phyloP scores from a whole-genome alignment of 1,139 yeast species.

The Schwanniomyces etchellsii region DNA sequence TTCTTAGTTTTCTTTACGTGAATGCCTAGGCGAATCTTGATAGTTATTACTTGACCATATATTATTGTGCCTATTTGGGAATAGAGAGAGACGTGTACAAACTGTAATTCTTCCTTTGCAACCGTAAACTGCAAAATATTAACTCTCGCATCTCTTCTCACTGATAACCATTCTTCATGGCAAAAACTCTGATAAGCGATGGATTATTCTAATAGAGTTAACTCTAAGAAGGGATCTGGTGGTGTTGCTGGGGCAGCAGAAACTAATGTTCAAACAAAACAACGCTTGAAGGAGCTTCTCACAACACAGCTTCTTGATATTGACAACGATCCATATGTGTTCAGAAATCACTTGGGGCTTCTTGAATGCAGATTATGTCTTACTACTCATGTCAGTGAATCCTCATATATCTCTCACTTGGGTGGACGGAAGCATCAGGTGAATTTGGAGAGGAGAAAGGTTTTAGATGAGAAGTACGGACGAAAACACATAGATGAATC shows the following conservation, averaged over 20 bases:
- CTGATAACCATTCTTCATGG: neutral
- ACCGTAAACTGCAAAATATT: constrained; percentile 5
- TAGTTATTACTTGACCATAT: neutral
- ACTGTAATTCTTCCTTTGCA: constrained; percentile 4
- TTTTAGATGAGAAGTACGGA: constrained; percentile 31
- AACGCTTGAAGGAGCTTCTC: constrained; percentile 60
- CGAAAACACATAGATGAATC: constrained; percentile 1
- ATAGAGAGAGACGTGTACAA: constrained; percentile 8
- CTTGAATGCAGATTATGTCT: constrained; percentile 73
- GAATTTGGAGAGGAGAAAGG: constrained; percentile 56
- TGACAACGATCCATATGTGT: constrained; percentile 73
- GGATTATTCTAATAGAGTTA: constrained; percentile 44
- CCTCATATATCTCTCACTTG: constrained; percentile 75
- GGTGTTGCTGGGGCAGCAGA: constrained; percentile 72
- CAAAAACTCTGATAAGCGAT: constrained; percentile 11
- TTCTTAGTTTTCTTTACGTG: constrained; percentile 1
- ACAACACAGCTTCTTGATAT: constrained; percentile 56
- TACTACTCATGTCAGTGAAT: constrained; percentile 68
- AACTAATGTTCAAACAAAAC: constrained; percentile 59
- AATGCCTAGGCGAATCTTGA: neutral
- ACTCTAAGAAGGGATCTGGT: constrained; percentile 50
- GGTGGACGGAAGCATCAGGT: constrained; percentile 75
- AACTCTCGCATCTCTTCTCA: no score
- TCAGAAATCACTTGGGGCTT: constrained; percentile 66
- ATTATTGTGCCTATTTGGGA: constrained; percentile 6